Evolutionary conservation across 2,329 filamentous ascomycete species (phyloP), one percentile per base, ranked within the genome.

Genomic region (Xylariaceae sp.): DNA sequence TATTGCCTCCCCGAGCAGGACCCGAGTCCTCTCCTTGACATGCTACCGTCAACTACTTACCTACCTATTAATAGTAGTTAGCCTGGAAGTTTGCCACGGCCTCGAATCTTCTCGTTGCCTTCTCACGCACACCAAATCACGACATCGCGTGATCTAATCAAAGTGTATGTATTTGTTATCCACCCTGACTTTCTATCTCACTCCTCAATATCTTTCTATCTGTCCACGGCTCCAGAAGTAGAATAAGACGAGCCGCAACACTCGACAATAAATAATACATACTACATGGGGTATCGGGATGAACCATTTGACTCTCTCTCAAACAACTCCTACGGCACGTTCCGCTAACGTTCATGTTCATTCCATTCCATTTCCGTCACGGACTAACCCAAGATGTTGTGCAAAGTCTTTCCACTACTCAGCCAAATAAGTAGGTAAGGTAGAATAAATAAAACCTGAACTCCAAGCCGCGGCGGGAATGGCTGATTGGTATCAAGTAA

Each of bases 401-500:
- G 39, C 43, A 48, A 40, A 35, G 50, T 12, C 39, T 40, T 9
- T 48, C 40, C 53, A 56, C 48, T 55, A 55, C 50, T 44, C 46
- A 48, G 51, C 50, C 46, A 59, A 51, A 54, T 47, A 19, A 19
- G 19, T 19, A 19, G 19, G 19, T 19, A 19, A 19, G 19, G 19
- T 19, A 19, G 19, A 19, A 19, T 19, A 47, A 58, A 43, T 47
- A 59, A 40, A 40, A 50, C 60, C 58, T 51, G 42, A 59, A 60
- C 59, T 58, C 59, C 59, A 47, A 52, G 50, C 53, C 49, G 55
- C 51, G 32, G 53, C 30, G 40, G 44, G 43, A 53, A 54, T 54
- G 52, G 11, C 39, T 58, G 48, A 60, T 58, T 66, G 65, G 65
- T 68, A 68, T 68, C 65, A 66, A 64, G 60, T 57, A 55, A 59